Conservation (phyloP, 1,139 yeast species). For the Geotrichum australiense region DNA sequence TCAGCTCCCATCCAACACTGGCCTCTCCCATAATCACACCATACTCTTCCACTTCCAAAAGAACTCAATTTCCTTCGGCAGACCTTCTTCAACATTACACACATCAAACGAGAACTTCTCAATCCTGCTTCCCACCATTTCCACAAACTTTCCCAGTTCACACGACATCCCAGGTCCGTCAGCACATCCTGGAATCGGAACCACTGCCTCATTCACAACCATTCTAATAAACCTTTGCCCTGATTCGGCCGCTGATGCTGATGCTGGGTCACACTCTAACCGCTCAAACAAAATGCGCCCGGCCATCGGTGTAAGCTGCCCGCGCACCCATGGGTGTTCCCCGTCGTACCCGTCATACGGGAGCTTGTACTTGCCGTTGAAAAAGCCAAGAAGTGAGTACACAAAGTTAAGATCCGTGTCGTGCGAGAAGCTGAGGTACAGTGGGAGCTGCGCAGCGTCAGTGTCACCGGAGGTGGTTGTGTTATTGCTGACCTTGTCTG, state of each 20-base stretch:
- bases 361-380: slow-evolving; percentile 35
- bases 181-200: slow-evolving; percentile 43
- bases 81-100: slow-evolving; percentile 6
- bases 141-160: slow-evolving; percentile 20
- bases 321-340: slow-evolving; percentile 39
- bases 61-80: slow-evolving; percentile 19
- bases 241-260: too few species aligned
- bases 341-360: slow-evolving; percentile 20
- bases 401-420: slow-evolving; percentile 46
- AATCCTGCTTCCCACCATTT: not conserved
- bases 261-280: slow-evolving; percentile 33
- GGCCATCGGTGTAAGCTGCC: slow-evolving; percentile 51
- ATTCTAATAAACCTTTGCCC: slow-evolving; percentile 38
- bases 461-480: too few species aligned
- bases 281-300: slow-evolving; percentile 47
- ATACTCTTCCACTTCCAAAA: slow-evolving; percentile 20
- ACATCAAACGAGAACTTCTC: slow-evolving; percentile 4
- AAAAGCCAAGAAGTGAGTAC: slow-evolving; percentile 43
- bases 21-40: too few species aligned
- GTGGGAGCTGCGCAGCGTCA: slow-evolving; percentile 22
- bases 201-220: slow-evolving; percentile 50
- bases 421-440: slow-evolving; percentile 43
- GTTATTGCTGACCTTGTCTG: slow-evolving; percentile 28
- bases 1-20: too few species aligned
- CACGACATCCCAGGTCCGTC: slow-evolving; percentile 44